These are phyloP conservation scores for Coniosporium tulheliwenetii DNA, from an alignment of 2,329 filamentous ascomycete species.

Conservation along the genomic window DNA sequence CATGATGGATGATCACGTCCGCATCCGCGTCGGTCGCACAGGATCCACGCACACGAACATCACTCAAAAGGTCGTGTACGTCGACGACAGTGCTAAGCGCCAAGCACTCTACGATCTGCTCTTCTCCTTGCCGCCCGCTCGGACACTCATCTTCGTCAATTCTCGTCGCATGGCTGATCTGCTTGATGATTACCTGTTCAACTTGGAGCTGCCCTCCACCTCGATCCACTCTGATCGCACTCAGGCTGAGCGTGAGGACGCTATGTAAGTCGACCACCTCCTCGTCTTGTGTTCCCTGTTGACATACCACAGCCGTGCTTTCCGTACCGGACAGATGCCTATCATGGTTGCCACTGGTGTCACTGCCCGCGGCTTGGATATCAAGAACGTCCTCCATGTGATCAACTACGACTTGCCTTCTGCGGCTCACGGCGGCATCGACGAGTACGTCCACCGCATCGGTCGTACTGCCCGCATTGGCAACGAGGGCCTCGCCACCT, in stretches of 20 bases:
- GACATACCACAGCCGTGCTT: constrained; percentile 41
- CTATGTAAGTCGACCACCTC: constrained; percentile 42
- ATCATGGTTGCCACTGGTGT: constrained; percentile 80
- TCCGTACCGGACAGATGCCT: constrained; percentile 58
- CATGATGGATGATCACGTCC: constrained; percentile 57
- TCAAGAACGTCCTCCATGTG: constrained; percentile 74
- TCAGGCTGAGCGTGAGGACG: constrained; percentile 82
- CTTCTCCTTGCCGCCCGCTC: constrained; percentile 49
- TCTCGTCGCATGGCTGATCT: constrained; percentile 63
- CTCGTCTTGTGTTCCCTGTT: background rate
- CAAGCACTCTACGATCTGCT: constrained; percentile 58
- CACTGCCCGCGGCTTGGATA: constrained; percentile 75
- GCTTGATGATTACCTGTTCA: constrained; percentile 77
- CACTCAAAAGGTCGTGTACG: constrained; percentile 54
- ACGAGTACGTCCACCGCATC: constrained; percentile 89
- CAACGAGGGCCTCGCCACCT: constrained; percentile 69
- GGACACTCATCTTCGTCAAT: constrained; percentile 87
- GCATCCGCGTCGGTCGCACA: constrained; percentile 73
- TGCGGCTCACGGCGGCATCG: constrained; percentile 64
- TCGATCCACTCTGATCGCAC: constrained; percentile 81
- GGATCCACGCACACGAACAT: constrained; percentile 77
- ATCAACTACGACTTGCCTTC: constrained; percentile 86
- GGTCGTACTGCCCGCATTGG: constrained; percentile 92
- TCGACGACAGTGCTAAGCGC: constrained; percentile 52
- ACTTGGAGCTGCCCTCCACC: constrained; percentile 62